Conservation (phyloP, 1,284 basidiomycete genomes). For the Fomes fomentarius region DNA sequence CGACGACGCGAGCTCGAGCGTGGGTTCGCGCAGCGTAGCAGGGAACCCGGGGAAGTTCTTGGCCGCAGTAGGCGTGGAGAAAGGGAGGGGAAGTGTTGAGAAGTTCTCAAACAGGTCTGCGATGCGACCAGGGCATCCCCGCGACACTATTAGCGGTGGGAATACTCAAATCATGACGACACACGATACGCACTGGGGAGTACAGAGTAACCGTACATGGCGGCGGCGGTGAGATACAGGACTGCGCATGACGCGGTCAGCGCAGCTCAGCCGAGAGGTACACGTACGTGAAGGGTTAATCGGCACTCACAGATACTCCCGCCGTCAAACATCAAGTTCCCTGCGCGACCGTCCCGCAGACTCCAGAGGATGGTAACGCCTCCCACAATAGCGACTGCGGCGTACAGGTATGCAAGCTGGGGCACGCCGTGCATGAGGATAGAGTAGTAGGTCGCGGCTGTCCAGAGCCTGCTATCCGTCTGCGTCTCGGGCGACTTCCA, state of each 20-base stretch:
- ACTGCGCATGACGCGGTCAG: constrained; percentile 45
- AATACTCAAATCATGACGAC: not conserved
- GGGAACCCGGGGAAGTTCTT: constrained; percentile 29
- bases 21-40: constrained; percentile 53
- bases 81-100: constrained; percentile 49
- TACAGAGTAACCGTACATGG: constrained; percentile 72
- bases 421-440: constrained; percentile 69
- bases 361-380: constrained; percentile 74
- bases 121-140: not conserved
- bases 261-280: constrained; percentile 4
- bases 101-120: constrained; percentile 62
- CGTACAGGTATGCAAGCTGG: constrained; percentile 56
- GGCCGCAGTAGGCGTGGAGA: constrained; percentile 12
- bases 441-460: constrained; percentile 77
- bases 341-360: constrained; percentile 72
- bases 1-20: constrained; percentile 76
- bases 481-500: constrained; percentile 77
- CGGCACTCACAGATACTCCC: constrained; percentile 74
- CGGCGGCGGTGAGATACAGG: constrained; percentile 67
- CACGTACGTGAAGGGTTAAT: constrained; percentile 3
- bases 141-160: not conserved
- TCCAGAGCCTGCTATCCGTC: constrained; percentile 76
- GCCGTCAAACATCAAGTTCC: constrained; percentile 86
- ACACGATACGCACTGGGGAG: constrained; percentile 66
- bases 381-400: constrained; percentile 57